Base-by-base conservation (phyloP, 202 grass and related monocot genomes). In the Setaria viridis region DNA sequence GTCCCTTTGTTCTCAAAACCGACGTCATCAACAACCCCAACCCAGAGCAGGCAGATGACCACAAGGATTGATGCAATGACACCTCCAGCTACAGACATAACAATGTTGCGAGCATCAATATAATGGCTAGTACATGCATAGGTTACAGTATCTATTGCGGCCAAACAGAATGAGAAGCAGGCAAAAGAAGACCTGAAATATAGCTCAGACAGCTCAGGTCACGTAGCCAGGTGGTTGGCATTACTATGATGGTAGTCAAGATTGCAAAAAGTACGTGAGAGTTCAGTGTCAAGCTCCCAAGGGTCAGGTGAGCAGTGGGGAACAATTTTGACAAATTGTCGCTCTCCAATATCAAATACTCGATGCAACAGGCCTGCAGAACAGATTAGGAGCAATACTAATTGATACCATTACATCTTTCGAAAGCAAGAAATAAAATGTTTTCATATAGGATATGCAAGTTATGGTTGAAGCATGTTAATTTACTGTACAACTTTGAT, bases 171-270 rank as follows among this genome's bases (percentile, higher is more conserved):
- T 82, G 46, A 65, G 45, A 68, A 87, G 43, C 19, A 41, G 30
- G 70, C 32, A 42, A 55, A 83, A 19, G 34, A 7, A 73, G 11
- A 94, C 96, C 96, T 89, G 96, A 98, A 91, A 98, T 76, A 53
- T 94, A 98, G 74, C 96, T 98, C 25, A 98, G 80, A 74, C 88
- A 59, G 72, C 91, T 95, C 47, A 94, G 84, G 71, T 98, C 93
- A 0, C 90, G 93, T 64, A 98, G 86, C 96, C 93, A 98, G 14
- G 96, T 98, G n/a, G 93, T 98, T 15, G 96, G 96, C 55, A 98
- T 94, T 53, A 95, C 93, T 64, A 95, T 59, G 17, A 95, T 62
- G 45, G 91, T 89, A n/a, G 91, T 95, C 25, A 94, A 70, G 78
- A 95, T 94, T 11, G 95, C 91, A 55, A 98, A 95, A 65, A 98